Base-by-base conservation (phyloP, 805 yeast species). In the Wickerhamiella kurtzmanii region DNA sequence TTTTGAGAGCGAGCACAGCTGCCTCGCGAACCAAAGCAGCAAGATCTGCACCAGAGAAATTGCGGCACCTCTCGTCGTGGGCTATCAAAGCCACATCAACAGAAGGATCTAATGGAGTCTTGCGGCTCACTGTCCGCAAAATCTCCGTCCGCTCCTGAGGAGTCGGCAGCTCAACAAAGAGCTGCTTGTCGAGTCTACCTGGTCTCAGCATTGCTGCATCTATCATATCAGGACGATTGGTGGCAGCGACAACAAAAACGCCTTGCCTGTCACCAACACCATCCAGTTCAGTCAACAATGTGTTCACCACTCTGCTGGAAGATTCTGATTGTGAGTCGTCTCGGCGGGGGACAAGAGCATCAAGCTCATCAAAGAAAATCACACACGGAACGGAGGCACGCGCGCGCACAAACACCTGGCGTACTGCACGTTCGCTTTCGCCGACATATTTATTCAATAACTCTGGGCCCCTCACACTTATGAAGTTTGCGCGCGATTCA, bases 201-300 rank as follows among this genome's bases (percentile, higher is more conserved):
- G 97, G 97, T 61, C 98, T 76, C 41, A 92, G 67, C 97, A 89
- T 92, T 0, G 98, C 98, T 2, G 95, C 87, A 64, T 89, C 98
- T 53, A 89, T 92, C 85, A 89, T 89, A 62, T 89, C 98, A 0
- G 97, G 97, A 61, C 98, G 75, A 58, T 89, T 89, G 0, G 98
- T 89, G 1, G 98, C 98, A 22, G 96, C 97, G 54, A 89, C 77
- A 3, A 89, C 97, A 63, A 82, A 92, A 2, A 89, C 85, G 2
- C 97, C 97, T 50, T 81, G 76, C 56, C 97, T 72, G 55, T 89
- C 96, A 56, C 86, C 88, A 48, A 89, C 71, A 1, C 98, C 98
- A 65, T 92, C 98, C 36, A 92, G 71, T 61, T 92, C 98, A 0
- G 98, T 92, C 54, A 92, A 74, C 35, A 92, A 67, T 0, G 98